Conservation (phyloP, 2,329 filamentous ascomycete species). For the Cordyceps tenuipes region DNA sequence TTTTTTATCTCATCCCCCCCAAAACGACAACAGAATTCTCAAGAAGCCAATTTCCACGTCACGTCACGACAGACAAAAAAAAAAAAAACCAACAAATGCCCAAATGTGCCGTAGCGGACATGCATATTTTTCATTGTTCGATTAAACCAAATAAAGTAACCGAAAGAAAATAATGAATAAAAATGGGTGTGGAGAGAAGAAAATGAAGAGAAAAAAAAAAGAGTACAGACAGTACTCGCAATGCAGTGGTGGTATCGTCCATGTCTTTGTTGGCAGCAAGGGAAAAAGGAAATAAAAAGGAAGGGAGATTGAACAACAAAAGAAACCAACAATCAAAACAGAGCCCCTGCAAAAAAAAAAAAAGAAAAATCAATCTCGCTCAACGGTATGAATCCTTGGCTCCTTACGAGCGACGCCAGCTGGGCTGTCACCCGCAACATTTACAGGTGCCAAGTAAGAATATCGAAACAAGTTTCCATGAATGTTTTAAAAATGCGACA, state of each 20-base stretch:
- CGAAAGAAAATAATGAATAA: conserved; percentile 12
- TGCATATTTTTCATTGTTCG: neutral
- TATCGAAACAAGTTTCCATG: neutral
- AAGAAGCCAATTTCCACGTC: neutral
- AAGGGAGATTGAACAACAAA: conserved; percentile 14
- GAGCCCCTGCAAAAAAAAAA: conserved; percentile 6
- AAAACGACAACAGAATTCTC: neutral
- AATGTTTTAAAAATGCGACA: neutral
- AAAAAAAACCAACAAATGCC: neutral
- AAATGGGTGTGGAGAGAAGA: conserved; percentile 12
- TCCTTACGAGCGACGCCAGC: neutral
- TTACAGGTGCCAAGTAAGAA: neutral
- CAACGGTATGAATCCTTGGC: conserved; percentile 1
- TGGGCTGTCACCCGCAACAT: neutral
- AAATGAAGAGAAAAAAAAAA: conserved; percentile 11
- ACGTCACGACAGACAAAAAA: neutral
- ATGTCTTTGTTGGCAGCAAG: conserved; percentile 26
- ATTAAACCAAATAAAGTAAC: conserved; percentile 14
- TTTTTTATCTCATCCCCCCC: neutral
- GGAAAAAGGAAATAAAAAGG: conserved; percentile 16
- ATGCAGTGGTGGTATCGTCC: conserved; percentile 37
- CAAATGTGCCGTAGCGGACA: neutral
- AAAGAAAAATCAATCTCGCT: conserved; percentile 12
- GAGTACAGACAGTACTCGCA: conserved; percentile 23
- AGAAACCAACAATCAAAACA: neutral